Conservation (phyloP, 768 basidiomycete species). For the Tremella mesenterica region DNA sequence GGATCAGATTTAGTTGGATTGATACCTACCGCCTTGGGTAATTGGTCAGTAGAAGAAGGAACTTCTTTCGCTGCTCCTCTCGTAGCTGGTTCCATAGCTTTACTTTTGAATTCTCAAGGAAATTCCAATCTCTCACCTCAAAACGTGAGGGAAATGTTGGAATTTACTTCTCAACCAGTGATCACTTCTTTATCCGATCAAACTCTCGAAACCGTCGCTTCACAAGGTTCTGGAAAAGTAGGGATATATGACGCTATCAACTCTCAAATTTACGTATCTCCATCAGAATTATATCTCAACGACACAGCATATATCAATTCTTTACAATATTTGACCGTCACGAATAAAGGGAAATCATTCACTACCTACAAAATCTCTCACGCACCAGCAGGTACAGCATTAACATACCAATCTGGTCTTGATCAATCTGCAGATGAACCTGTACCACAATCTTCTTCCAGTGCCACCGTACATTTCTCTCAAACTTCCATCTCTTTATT, state of each 20-base stretch:
- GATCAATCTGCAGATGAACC: slow-evolving; percentile 47
- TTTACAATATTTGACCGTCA: slow-evolving; percentile 43
- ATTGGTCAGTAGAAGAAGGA: slow-evolving; percentile 28
- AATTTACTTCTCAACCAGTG: slow-evolving; percentile 27
- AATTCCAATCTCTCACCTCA: slow-evolving; percentile 16
- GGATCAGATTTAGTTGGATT: slow-evolving; percentile 42
- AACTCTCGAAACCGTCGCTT: slow-evolving; percentile 31
- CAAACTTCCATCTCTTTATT: slow-evolving; percentile 48
- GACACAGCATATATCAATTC: slow-evolving; percentile 55
- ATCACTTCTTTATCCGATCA: slow-evolving; percentile 21
- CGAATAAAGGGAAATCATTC: slow-evolving; percentile 48
- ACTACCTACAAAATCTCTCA: slow-evolving; percentile 43
- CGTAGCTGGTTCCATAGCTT: slow-evolving; percentile 42
- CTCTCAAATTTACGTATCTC: slow-evolving; percentile 51
- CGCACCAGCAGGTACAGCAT: slow-evolving; percentile 39
- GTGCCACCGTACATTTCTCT: slow-evolving; percentile 51
- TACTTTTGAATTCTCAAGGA: slow-evolving; percentile 39
- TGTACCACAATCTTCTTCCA: slow-evolving; percentile 45
- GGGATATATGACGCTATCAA: slow-evolving; percentile 56
- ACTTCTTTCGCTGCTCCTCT: slow-evolving; percentile 29
- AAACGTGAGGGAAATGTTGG: slow-evolving; percentile 25
- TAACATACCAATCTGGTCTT: slow-evolving; percentile 21
- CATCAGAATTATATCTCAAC: slow-evolving; percentile 56
- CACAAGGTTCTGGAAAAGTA: slow-evolving; percentile 44
- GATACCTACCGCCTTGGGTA: slow-evolving; percentile 16